Evolutionary conservation across 495 filamentous ascomycete genomes (phyloP).

Genomic region (Terfezia boudieri): DNA sequence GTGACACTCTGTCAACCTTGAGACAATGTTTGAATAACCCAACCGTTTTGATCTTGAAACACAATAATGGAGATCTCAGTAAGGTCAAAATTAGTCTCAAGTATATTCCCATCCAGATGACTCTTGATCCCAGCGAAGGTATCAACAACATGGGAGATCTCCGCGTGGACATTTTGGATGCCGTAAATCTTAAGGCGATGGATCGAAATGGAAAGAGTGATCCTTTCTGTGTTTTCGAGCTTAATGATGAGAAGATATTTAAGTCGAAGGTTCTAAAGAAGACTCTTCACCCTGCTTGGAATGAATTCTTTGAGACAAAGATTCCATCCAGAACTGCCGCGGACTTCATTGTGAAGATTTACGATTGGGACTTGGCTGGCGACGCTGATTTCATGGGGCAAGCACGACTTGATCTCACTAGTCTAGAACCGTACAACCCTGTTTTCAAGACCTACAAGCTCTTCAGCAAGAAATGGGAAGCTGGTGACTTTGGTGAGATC

Average conservation of each 20-base stretch:
- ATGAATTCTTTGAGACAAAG: constrained; percentile 73
- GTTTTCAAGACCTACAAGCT: constrained; percentile 51
- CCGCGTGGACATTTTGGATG: constrained; percentile 76
- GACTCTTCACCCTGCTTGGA: constrained; percentile 84
- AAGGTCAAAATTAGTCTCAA: constrained; percentile 76
- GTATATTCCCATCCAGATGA: constrained; percentile 85
- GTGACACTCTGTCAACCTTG: constrained; percentile 64
- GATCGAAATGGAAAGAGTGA: constrained; percentile 94
- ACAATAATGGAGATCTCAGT: constrained; percentile 50
- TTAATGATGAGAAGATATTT: constrained; percentile 66
- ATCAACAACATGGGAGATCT: constrained; percentile 97
- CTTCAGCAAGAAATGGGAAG: constrained; percentile 71
- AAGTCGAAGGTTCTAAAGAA: constrained; percentile 95
- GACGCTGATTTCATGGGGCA: constrained; percentile 70
- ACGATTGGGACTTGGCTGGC: constrained; percentile 88
- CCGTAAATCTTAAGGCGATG: constrained; percentile 63
- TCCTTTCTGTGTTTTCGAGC: constrained; percentile 82
- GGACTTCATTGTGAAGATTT: constrained; percentile 65
- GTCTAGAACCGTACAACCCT: constrained; percentile 62
- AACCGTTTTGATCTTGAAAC: constrained; percentile 53
- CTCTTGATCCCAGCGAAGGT: constrained; percentile 76
- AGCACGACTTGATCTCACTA: constrained; percentile 52
- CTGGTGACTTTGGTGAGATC: constrained; percentile 74
- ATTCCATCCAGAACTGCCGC: constrained; percentile 64
- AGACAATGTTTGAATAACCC: constrained; percentile 84